Evolutionary conservation across 176 grass and related monocot genomes (phyloP).

Genomic region (Coix lacrymajobi): DNA sequence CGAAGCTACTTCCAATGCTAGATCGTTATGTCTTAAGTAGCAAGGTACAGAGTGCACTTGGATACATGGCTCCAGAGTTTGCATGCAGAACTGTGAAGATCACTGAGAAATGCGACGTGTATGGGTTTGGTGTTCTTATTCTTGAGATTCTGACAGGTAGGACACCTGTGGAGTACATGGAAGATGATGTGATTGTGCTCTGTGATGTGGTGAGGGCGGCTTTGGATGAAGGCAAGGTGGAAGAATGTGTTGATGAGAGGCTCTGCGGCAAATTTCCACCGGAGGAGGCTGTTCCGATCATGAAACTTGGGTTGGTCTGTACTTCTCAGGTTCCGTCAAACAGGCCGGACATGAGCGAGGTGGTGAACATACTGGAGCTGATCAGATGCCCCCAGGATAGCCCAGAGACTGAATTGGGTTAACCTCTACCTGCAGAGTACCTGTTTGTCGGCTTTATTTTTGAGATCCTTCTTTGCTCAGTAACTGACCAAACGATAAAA

Average conservation of each 20-base stretch:
- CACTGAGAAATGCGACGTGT: constrained; percentile 93
- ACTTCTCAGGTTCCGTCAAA: constrained; percentile 95
- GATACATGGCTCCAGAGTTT: constrained; percentile 99
- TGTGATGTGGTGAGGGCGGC: constrained; percentile 85
- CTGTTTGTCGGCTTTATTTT: background rate
- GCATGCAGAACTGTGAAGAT: constrained; percentile 94
- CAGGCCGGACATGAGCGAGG: constrained; percentile 92
- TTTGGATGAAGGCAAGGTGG: constrained; percentile 84
- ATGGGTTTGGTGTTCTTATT: constrained; percentile 82
- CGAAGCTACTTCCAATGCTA: constrained; percentile 95
- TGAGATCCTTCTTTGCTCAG: constrained; percentile 20
- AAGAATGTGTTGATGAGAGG: constrained; percentile 83
- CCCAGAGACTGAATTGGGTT: constrained; percentile 73
- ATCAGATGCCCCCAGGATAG: constrained; percentile 98
- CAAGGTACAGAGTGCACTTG: constrained; percentile 93
- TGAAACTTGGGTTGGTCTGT: constrained; percentile 91
- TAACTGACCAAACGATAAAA: constrained; percentile 11
- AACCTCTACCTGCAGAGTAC: background rate
- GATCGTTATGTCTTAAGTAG: constrained; percentile 94
- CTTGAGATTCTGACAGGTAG: constrained; percentile 86
- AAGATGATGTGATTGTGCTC: constrained; percentile 88
- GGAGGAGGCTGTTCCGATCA: constrained; percentile 83
- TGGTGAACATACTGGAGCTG: constrained; percentile 96
- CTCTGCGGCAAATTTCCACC: constrained; percentile 80
- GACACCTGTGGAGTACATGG: constrained; percentile 90